These are phyloP conservation scores for Mycosphaerella arachidis DNA, from an alignment of 2,329 filamentous ascomycete species.

Conservation along the genomic window DNA sequence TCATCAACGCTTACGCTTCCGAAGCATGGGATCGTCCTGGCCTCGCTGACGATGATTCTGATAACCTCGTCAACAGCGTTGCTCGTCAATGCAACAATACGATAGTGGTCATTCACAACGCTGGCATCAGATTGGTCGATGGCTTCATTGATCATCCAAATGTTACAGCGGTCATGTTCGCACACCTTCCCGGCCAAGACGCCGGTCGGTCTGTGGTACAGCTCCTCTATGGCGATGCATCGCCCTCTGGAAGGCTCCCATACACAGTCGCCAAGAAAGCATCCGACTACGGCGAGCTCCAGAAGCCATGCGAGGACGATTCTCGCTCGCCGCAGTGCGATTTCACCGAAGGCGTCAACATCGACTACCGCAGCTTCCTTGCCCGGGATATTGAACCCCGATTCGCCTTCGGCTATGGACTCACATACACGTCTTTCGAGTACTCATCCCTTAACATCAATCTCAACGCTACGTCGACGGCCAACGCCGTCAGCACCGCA, in stretches of 20 bases:
- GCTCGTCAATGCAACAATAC: slow-evolving; percentile 58
- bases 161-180: slow-evolving; percentile 60
- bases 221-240: slow-evolving; percentile 55
- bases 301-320: slow-evolving; percentile 29
- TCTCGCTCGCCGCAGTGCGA: slow-evolving; percentile 29
- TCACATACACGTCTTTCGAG: slow-evolving; percentile 36
- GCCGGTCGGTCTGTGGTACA: slow-evolving; percentile 54
- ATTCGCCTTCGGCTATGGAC: slow-evolving; percentile 35
- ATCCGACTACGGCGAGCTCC: slow-evolving; percentile 51
- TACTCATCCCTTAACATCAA: slow-evolving; percentile 29
- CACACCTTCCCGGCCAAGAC: slow-evolving; percentile 62
- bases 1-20: slow-evolving; percentile 52
- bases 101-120: slow-evolving; percentile 62
- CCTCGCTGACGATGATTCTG: slow-evolving; percentile 43
- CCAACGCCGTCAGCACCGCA: slow-evolving; percentile 13
- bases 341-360: slow-evolving; percentile 36
- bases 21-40: slow-evolving; percentile 38
- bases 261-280: slow-evolving; percentile 58
- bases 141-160: slow-evolving; percentile 60
- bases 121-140: slow-evolving; percentile 58
- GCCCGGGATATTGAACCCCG: slow-evolving; percentile 29
- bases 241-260: slow-evolving; percentile 55
- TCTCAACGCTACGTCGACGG: slow-evolving; percentile 27
- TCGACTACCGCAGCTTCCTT: slow-evolving; percentile 36
- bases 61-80: slow-evolving; percentile 54